These are phyloP conservation scores for Talaromyces rugulosus DNA, from an alignment of 2,329 filamentous ascomycete genomes.

Conservation along the genomic window DNA sequence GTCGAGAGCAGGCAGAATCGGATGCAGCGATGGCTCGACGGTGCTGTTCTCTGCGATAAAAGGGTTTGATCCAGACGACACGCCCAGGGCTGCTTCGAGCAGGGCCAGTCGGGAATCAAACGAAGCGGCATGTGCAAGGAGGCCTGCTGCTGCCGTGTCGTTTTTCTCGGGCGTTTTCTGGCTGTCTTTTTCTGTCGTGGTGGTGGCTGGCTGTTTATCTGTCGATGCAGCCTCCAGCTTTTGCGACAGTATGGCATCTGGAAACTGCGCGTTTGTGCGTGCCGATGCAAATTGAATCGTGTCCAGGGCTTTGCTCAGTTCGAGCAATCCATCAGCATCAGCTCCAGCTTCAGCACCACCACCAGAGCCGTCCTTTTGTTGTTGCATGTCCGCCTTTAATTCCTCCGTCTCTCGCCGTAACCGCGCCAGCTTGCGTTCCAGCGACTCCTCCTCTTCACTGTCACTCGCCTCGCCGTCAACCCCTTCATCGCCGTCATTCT, in stretches of 20 bases:
- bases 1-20: slow-evolving; percentile 78
- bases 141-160: slow-evolving; percentile 34
- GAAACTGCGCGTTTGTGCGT: slow-evolving; percentile 11
- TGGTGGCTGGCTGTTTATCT: slow-evolving; percentile 3
- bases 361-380: slow-evolving; percentile 51
- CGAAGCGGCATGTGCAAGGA: slow-evolving; percentile 75
- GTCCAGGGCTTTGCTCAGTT: slow-evolving; percentile 69
- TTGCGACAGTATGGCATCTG: slow-evolving; percentile 32
- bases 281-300: slow-evolving; percentile 45
- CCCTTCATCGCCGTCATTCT: slow-evolving; percentile 50
- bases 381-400: slow-evolving; percentile 52
- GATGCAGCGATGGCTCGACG: slow-evolving; percentile 51
- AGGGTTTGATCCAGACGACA: slow-evolving; percentile 65
- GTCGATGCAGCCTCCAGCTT: slow-evolving; percentile 22
- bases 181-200: slow-evolving; percentile 4
- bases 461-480: slow-evolving; percentile 73
- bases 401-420: slow-evolving; percentile 79
- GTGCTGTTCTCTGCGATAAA: slow-evolving; percentile 36
- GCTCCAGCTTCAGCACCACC: slow-evolving; percentile 33
- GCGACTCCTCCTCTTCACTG: slow-evolving; percentile 66
- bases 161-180: neutral
- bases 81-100: slow-evolving; percentile 76
- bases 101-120: slow-evolving; percentile 78
- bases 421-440: slow-evolving; percentile 75
- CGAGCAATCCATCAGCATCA: slow-evolving; percentile 56